Evolutionary conservation across 2,329 filamentous ascomycete species (phyloP).

Genomic region (Anthostomella pinea): DNA sequence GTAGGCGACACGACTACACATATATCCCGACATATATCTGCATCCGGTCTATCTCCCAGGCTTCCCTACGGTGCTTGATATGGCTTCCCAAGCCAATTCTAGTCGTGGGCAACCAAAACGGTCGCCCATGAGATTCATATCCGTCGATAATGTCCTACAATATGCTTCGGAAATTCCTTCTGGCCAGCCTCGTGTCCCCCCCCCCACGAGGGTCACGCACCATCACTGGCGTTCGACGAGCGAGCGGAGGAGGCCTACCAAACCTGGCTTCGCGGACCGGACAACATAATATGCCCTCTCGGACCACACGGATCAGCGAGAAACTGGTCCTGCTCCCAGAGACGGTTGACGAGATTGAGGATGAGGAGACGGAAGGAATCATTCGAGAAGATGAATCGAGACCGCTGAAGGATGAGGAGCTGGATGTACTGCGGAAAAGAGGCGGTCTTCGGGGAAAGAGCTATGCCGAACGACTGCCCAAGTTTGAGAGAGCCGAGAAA

Average conservation of each 20-base stretch:
- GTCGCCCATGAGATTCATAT: constrained; percentile 69
- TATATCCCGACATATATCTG: no score
- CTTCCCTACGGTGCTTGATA: no score
- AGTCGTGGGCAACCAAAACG: constrained; percentile 14
- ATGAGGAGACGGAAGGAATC: constrained; percentile 49
- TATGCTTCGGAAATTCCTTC: constrained; percentile 94
- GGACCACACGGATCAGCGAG: constrained; percentile 92
- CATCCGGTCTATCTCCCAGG: no score
- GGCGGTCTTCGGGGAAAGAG: constrained; percentile 73
- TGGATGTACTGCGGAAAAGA: constrained; percentile 60
- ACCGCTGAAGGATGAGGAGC: constrained; percentile 65
- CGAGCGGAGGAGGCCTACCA: constrained; percentile 44
- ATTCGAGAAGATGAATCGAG: constrained; percentile 51
- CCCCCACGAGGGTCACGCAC: constrained; percentile 47
- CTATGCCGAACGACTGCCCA: constrained; percentile 90
- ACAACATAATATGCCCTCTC: constrained; percentile 66
- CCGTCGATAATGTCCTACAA: constrained; percentile 91
- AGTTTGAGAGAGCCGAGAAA: constrained; percentile 81
- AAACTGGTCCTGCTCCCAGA: constrained; percentile 95
- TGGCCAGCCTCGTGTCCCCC: constrained; percentile 77
- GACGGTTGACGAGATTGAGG: constrained; percentile 60
- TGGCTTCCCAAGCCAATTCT: constrained; percentile 12
- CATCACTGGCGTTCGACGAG: constrained; percentile 44
- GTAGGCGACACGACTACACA: no score
- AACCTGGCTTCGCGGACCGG: constrained; percentile 44